A percentile compares a stretch with the other conserved stretches of the same genome.
Evolutionary conservation across 176 grass and related monocot species (phyloP).

Genomic region (Tillandsia fasciculata): DNA sequence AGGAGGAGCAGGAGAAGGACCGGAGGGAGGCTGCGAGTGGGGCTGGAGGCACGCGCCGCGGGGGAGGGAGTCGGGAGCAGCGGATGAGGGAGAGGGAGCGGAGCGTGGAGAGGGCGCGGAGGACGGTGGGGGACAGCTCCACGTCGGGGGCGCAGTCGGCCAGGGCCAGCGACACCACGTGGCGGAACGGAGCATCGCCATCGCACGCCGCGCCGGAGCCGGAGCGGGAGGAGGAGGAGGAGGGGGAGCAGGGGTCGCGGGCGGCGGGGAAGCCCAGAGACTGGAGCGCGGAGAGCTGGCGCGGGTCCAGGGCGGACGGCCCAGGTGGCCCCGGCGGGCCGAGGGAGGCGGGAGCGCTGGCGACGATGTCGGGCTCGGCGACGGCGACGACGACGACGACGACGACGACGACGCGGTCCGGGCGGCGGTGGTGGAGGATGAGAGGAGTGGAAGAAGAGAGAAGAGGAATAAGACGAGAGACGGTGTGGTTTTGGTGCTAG

Average conservation of each 20-base stretch:
- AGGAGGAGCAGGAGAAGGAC: slow-evolving; percentile 59
- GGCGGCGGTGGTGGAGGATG: neutral
- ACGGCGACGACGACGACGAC: neutral
- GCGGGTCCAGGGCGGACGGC: neutral
- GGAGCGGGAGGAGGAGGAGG: neutral
- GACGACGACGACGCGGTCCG: neutral
- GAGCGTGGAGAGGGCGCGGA: slow-evolving; percentile 42
- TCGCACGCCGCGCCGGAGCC: slow-evolving; percentile 46
- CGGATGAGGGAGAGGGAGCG: slow-evolving; percentile 45
- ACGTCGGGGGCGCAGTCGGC: slow-evolving; percentile 65
- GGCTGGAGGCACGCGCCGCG: slow-evolving; percentile 50
- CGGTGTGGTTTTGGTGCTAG: slow-evolving; percentile 1
- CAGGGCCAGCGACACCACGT: slow-evolving; percentile 59
- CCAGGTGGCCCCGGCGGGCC: neutral
- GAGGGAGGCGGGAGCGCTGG: neutral
- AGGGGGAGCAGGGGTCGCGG: slow-evolving; percentile 61
- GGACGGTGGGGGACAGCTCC: slow-evolving; percentile 44
- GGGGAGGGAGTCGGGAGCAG: slow-evolving; percentile 40
- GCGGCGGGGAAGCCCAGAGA: slow-evolving; percentile 5
- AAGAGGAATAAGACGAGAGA: slow-evolving; percentile 7
- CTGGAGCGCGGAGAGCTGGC: neutral
- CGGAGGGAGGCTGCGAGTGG: slow-evolving; percentile 40
- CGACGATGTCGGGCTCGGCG: neutral
- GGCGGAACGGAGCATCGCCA: slow-evolving; percentile 51
- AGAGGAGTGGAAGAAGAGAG: neutral